Base-by-base conservation (phyloP, 495 filamentous ascomycete genomes). In the Neurospora sublineolata region DNA sequence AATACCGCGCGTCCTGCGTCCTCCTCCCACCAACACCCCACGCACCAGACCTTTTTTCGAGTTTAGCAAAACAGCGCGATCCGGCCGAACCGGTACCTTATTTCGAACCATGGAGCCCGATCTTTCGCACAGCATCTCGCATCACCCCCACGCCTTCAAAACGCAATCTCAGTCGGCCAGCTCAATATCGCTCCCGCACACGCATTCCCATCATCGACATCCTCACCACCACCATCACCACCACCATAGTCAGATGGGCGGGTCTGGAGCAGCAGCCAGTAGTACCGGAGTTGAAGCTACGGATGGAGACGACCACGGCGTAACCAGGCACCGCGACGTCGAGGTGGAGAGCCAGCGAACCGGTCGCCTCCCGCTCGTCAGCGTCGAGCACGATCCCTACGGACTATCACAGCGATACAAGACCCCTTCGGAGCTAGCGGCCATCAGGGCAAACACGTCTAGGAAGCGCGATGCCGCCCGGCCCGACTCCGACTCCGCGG, bases 401-500 rank as follows among this genome's bases (percentile, higher is more conserved):
- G 87, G 88, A 71, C 89, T 99, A 2, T 91, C 93, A 3, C 88
- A 88, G 6, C 89, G 87, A 52, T 86, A 94, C 72, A 99, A 97
- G 82, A 86, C 91, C 41, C 82, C 89, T 16, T 86, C 86, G 20
- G 93, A 98, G 79, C 89, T 99, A 72, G 86, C 88, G 27, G 84
- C 86, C 71, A 94, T 99, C 73, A 88, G 88, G 72, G 92, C 93
- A 64, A 97, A 94, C 77, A 93, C 88, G 27, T 90, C 91, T 6
- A 88, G 91, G 68, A 97, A 95, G 81, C 89, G 92, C 37, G 86
- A 88, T 73, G 81, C 74, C 14, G 72, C 67, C 16, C 72, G 72
- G 73, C 44, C 23, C 46, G 68, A 60, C 37, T 42, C 72, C 68
- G 14, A 73, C 41, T 68, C 52, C 44, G 20, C 52, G 7, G 37